Evolutionary conservation across 306 rosid genomes (phyloP), one percentile per base, ranked within the genome.

Genomic region (Lithocarpus polystachyus): DNA sequence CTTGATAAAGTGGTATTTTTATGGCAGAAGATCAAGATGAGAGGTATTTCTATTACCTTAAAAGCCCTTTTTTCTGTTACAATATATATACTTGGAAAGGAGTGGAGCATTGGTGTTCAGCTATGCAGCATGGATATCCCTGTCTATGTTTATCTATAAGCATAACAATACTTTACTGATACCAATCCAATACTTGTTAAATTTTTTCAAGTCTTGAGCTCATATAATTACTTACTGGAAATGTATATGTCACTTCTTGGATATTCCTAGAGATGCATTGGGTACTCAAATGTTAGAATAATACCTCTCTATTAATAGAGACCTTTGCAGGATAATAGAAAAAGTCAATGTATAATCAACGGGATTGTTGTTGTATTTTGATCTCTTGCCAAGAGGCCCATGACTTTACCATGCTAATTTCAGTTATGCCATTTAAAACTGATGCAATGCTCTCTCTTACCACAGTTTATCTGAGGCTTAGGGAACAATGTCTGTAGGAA

Each of bases 11-110:
- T 62, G 71, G 77, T 76, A 35, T 71, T 61, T 73, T 73, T 62
- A 59, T 56, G 31, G 69, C 53, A 74, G 61, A 77, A 29, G 81
- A 76, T 78, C 48, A 60, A 33, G 62, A 77, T 59, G 45, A 35
- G 87, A 83, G 92, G 94, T 87, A 89, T 43, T 40, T 85, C 73
- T 76, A 56, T 76, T 60, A 26, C 65, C 80, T 56, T 83, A 57
- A 33, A 75, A 57, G 53, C 73, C 57, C 1, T 31, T 17, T 13
- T 75, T 75, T 60, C 56, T 37, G 37, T 60, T 65, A 18, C 28
- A 19, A 71, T 60, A 26, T 71, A 4, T 19, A 35, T 9, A 11
- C 45, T 40, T 40, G 52, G 52, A 59, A 59, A 59, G 53, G 53
- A 4, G 52, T 35, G 23, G 15, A 19, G 15, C 72, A 19, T 12